Conservation (phyloP, 352 stramenopile genomes). For the Globisporangium radiosum region DNA sequence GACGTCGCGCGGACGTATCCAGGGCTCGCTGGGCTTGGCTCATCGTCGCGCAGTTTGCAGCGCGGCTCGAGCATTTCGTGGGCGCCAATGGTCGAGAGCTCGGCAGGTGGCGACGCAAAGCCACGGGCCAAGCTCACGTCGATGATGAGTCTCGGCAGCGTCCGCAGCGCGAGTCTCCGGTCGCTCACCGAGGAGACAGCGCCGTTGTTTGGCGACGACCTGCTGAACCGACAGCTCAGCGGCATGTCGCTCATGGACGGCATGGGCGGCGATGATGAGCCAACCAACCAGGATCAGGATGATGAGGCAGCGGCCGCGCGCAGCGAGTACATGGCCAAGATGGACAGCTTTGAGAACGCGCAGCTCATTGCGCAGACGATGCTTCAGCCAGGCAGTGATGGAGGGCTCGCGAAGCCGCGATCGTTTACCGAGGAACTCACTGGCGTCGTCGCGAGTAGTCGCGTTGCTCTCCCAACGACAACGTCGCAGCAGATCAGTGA, state of each 20-base stretch:
- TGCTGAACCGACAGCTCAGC: constrained; percentile 39
- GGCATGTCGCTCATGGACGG: constrained; percentile 35
- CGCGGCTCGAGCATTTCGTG: constrained; percentile 13
- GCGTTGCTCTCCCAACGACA: constrained; percentile 18
- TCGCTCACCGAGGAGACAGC: constrained; percentile 43
- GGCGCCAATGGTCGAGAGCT: constrained; percentile 16
- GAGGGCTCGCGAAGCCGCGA: constrained; percentile 24
- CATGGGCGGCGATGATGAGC: constrained; percentile 3
- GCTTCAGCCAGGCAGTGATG: constrained; percentile 8
- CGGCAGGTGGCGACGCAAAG: background rate
- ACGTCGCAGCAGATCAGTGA: constrained; percentile 12
- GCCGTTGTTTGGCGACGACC: constrained; percentile 44
- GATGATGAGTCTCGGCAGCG: constrained; percentile 55
- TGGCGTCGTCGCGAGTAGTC: constrained; percentile 13
- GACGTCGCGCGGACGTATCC: constrained; percentile 9
- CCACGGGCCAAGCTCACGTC: constrained; percentile 24
- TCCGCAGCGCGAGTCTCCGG: constrained; percentile 41
- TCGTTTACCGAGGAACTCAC: constrained; percentile 30
- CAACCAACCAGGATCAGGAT: background rate
- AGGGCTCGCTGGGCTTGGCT: constrained; percentile 3
- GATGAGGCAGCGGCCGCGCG: too few species aligned
- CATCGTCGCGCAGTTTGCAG: constrained; percentile 10
- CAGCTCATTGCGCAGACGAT: constrained; percentile 28
- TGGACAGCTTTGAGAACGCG: constrained; percentile 19
- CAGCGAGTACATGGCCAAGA: constrained; percentile 16